Evolutionary conservation across 805 yeast genomes (phyloP).

Genomic region (Ogataea saltuana): DNA sequence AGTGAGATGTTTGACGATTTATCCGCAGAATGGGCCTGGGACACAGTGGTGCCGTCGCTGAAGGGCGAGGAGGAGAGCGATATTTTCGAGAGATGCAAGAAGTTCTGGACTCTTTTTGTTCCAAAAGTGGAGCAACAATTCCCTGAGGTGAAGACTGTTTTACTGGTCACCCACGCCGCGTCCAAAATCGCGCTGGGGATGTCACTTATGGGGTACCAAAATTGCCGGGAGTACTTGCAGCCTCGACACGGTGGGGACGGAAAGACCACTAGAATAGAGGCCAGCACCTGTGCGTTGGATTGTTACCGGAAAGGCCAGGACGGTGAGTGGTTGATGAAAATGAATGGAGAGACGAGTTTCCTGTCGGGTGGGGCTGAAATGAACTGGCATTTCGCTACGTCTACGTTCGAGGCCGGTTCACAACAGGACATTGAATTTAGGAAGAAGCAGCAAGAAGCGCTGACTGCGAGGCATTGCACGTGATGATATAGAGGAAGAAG

Average conservation of each 20-base stretch:
- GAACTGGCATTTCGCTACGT: conserved; percentile 81
- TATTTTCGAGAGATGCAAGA: conserved; percentile 60
- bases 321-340: conserved; percentile 56
- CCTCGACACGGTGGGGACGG: conserved; percentile 43
- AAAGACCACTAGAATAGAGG: conserved; percentile 45
- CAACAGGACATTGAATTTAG: conserved; percentile 77
- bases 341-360: conserved; percentile 76
- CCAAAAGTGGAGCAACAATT: conserved; percentile 53
- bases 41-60: conserved; percentile 56
- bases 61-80: conserved; percentile 76
- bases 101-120: conserved; percentile 57
- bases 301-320: conserved; percentile 43
- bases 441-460: conserved; percentile 26
- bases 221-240: conserved; percentile 54
- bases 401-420: conserved; percentile 80
- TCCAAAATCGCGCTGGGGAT: conserved; percentile 86
- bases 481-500: conserved; percentile 14
- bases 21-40: conserved; percentile 48
- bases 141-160: conserved; percentile 62
- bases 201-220: conserved; percentile 56
- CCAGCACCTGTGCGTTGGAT: conserved; percentile 87
- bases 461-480: conserved; percentile 32
- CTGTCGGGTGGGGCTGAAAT: conserved; percentile 82
- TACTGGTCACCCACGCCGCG: conserved; percentile 93
- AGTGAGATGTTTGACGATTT: conserved; percentile 53